Evolutionary conservation across 257 asterid genomes (phyloP).

Genomic region (Nyctanthes arbortristis): DNA sequence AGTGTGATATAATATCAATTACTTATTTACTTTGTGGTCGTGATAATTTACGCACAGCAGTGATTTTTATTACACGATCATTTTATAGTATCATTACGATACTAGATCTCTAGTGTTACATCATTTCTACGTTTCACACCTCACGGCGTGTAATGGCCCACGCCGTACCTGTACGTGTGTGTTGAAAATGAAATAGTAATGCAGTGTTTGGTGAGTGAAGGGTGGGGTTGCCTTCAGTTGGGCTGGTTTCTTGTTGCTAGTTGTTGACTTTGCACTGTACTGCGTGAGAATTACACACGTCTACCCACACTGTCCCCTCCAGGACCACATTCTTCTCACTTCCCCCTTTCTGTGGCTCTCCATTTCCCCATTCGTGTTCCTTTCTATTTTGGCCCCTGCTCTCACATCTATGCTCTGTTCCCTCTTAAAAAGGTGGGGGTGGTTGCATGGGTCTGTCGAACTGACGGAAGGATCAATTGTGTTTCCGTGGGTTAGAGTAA

Average conservation of each 20-base stretch:
- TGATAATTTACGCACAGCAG: no score
- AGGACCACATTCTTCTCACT: slow-evolving; percentile 19
- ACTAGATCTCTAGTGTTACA: no score
- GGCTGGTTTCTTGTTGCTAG: slow-evolving; percentile 11
- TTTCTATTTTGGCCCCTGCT: slow-evolving; percentile 43
- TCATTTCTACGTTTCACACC: no score
- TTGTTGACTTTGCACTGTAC: not conserved
- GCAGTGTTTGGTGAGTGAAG: slow-evolving; percentile 10
- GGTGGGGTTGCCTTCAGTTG: slow-evolving; percentile 9
- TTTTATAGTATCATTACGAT: no score
- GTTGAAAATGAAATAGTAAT: not conserved
- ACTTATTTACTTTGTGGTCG: no score
- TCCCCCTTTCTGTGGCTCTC: slow-evolving; percentile 18
- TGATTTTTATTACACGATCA: no score
- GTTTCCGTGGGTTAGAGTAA: no score
- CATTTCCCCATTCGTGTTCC: slow-evolving; percentile 14
- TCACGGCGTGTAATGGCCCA: no score
- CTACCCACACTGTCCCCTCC: not conserved
- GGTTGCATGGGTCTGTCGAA: not conserved
- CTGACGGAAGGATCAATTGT: not conserved
- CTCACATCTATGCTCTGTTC: slow-evolving; percentile 26
- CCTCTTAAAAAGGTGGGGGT: slow-evolving; percentile 19
- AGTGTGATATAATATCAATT: no score
- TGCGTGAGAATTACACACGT: not conserved
- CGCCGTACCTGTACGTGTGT: no score